Conservation (phyloP, 2,329 filamentous ascomycete species). For the Penicillium digitatum region DNA sequence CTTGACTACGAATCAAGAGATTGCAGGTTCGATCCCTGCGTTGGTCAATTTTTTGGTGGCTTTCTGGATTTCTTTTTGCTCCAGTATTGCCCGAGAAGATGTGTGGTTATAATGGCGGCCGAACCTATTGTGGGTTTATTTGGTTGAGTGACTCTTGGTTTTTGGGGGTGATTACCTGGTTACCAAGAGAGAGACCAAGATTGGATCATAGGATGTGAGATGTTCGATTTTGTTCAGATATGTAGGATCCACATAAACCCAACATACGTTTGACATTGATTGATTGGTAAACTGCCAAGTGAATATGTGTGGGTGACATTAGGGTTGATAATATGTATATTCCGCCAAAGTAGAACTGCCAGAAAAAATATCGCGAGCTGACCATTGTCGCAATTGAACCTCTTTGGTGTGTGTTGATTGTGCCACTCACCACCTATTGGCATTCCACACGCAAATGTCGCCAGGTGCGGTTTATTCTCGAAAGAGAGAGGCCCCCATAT, state of each 20-base stretch:
- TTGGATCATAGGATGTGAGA: neutral
- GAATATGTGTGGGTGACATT: neutral
- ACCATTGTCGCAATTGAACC: neutral
- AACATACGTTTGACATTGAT: neutral
- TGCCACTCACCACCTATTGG: neutral
- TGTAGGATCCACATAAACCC: neutral
- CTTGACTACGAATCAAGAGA: slow-evolving; percentile 53
- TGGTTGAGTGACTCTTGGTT: neutral
- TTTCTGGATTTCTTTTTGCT: neutral
- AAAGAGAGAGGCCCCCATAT: neutral
- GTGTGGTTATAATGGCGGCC: neutral
- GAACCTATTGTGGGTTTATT: neutral
- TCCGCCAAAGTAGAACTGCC: neutral
- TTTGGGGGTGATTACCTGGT: neutral
- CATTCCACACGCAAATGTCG: neutral
- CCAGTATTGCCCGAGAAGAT: neutral
- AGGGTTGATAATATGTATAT: neutral
- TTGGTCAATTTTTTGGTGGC: slow-evolving; percentile 11
- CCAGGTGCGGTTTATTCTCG: neutral
- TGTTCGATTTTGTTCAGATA: neutral
- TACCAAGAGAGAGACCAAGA: too few species aligned
- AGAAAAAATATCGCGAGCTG: neutral
- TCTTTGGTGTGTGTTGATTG: too few species aligned
- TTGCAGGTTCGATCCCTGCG: slow-evolving; percentile 48
- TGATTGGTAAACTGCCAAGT: too few species aligned